Evolutionary conservation across 345 rosid species (phyloP).

Genomic region (Acer saccharum): DNA sequence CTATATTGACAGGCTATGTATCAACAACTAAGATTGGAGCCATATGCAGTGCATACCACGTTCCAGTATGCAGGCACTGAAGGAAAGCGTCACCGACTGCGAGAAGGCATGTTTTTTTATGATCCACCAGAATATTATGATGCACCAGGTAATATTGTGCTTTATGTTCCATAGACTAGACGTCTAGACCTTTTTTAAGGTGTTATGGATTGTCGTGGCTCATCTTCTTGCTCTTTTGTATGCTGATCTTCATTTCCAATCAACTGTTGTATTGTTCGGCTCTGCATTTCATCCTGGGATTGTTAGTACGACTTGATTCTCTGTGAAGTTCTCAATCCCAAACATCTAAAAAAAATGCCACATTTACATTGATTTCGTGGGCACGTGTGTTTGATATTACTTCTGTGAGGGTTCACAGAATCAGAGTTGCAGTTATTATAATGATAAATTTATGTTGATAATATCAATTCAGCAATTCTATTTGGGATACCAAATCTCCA

Average conservation of each 20-base stretch:
- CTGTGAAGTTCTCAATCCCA: neutral
- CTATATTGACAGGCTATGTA: slow-evolving; percentile 68
- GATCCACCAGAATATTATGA: slow-evolving; percentile 93
- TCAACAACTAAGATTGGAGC: slow-evolving; percentile 85
- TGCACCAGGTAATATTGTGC: slow-evolving; percentile 56
- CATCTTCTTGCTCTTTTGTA: neutral
- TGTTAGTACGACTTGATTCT: neutral
- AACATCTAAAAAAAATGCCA: neutral
- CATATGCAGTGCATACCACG: slow-evolving; percentile 95
- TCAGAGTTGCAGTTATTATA: neutral
- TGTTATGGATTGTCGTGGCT: neutral
- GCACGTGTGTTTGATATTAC: neutral
- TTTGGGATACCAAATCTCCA: neutral
- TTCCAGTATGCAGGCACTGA: slow-evolving; percentile 97
- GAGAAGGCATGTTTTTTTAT: slow-evolving; percentile 87
- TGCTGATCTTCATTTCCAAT: neutral
- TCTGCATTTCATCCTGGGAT: neutral
- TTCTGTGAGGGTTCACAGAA: neutral
- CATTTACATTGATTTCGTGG: neutral
- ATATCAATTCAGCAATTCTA: neutral
- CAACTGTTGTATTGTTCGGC: neutral
- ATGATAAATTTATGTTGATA: neutral
- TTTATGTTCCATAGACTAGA: neutral
- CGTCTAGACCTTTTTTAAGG: neutral
- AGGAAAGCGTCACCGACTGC: slow-evolving; percentile 93